Base-by-base conservation (phyloP, 202 grass and related monocot genomes). In the Setaria viridis region DNA sequence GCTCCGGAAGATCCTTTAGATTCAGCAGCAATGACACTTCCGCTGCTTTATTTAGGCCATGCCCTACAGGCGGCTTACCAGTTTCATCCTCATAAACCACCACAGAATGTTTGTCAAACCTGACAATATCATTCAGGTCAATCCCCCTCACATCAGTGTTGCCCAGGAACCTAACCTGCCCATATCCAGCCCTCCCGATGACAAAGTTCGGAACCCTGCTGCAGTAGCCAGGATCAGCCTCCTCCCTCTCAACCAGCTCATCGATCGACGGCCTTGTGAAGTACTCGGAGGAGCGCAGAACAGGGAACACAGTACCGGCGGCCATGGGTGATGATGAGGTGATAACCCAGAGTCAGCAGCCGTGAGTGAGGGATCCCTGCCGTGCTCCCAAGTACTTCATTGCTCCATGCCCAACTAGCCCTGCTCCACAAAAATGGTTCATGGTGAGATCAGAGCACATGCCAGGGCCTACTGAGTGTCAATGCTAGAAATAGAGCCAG, bases 1-100 rank as follows among this genome's bases (percentile, higher is more conserved):
- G 70, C 69, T 76, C 83, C 5, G 80, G 88, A 67, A 82, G 76
- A 11, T 11, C 25, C 55, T 65, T 58, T 56, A 88, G 66, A 72
- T 69, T 3, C 48, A 95, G 60, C 66, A 85, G 53, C 85, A 99
- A 57, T 4, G 86, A 92, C 43, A 99, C 96, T 86, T 95, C 96
- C 21, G 96, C 96, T 20, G 84, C 49, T 82, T 99, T 99, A 79
- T 99, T 99, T 54, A 99, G 90, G 67, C 93, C 96, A 43, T 92
- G 84, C 41, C 96, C 96, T 32, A 91, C 45, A 19, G 82, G 67
- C 3, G 96, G 96, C 67, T 99, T 99, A 37, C 85, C 33, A n/a
- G 62, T 78, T 63, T 99, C 91, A 80, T 94, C 82, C 66, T 72
- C 72, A 84, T 95, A 96, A 74, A 99, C 93, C 9, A 72, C 78